These are phyloP conservation scores for Fusarium agapanthi DNA, from an alignment of 2,329 filamentous ascomycete genomes.

Conservation along the genomic window DNA sequence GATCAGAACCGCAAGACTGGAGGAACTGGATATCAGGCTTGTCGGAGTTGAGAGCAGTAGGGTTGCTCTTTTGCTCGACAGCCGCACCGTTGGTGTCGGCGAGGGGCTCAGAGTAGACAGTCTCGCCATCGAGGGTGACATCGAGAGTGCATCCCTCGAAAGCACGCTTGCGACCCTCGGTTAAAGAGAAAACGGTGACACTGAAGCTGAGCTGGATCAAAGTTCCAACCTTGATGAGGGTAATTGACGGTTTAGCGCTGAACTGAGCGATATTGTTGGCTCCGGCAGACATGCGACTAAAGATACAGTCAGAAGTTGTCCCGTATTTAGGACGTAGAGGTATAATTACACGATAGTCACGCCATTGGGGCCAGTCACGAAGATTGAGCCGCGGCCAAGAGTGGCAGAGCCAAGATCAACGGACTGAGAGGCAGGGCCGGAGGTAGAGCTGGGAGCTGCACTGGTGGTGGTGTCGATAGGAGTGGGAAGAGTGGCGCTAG, in stretches of 20 bases:
- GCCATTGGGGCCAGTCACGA: background rate
- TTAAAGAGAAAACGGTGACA: rapidly evolving
- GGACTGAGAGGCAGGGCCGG: rapidly evolving
- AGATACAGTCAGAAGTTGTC: too few relatives aligned
- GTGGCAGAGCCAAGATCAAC: background rate
- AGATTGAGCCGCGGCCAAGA: background rate
- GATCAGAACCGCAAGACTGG: conserved; percentile 13
- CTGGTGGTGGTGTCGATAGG: background rate
- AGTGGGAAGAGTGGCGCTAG: background rate
- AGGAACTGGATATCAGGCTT: background rate
- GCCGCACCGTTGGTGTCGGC: background rate
- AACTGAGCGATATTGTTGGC: background rate
- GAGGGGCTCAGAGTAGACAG: background rate
- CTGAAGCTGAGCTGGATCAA: conserved; percentile 5
- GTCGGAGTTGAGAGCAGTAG: rapidly evolving
- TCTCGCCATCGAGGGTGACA: background rate
- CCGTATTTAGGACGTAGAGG: rapidly evolving
- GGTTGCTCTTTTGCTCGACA: background rate
- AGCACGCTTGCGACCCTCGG: background rate
- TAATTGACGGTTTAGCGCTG: background rate
- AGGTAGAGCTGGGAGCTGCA: background rate
- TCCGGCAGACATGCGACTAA: background rate
- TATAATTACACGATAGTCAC: background rate
- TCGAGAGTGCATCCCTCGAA: conserved; percentile 2
- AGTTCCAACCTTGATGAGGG: too few relatives aligned